Evolutionary conservation across 305 asterid genomes (phyloP), one percentile per base, ranked within the genome.

Genomic region (Nicotiana rustica): DNA sequence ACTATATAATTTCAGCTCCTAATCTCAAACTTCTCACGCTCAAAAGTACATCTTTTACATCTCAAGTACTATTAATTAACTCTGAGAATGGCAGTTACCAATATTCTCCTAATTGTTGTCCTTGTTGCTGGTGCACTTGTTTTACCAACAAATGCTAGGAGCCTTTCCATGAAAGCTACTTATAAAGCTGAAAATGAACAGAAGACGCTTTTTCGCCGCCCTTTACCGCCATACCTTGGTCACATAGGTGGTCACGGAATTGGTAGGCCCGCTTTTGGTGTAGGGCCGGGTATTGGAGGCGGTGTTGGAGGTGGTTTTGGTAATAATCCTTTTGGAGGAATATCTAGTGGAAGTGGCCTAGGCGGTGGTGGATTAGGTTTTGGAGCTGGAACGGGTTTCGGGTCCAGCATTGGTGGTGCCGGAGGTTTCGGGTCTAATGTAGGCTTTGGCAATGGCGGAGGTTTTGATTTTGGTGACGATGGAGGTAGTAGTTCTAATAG

Each of bases 241-340:
- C 14, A 0, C 4, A 4, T 52, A 52, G 59, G 79, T 12, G 44
- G 62, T 4, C 79, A 25, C 41, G 44, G 64, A 15, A 71, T 80
- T 36, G 44, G 85, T 8, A 82, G 85, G 18, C 83, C 64, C 31
- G 75, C 79, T 0, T 79, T 62, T 21, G 82, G 82, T 36, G n/a
- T 52, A 1, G 77, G 83, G 0, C 64, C 83, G 12, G 66, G 44
- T 29, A 25, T 80, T n/a, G 79, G 79, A 21, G 21, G 47, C 3
- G 60, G 78, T 7, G 10, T 41, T 41, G 49, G 49, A 44, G 59
- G 59, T 13, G 59, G 59, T 55, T 55, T 55, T 55, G 59, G n/a
- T 52, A 52, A 52, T 52, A 8, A 41, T 71, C 79, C 64, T 49
- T 73, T 73, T 49, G 79, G 79, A 49, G 79, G 79, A 73, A 41